A percentile compares a stretch with the other conserved stretches of the same genome.
phyloP scores from a whole-genome alignment of 306 rosid genomes.

The Malus fusca region DNA sequence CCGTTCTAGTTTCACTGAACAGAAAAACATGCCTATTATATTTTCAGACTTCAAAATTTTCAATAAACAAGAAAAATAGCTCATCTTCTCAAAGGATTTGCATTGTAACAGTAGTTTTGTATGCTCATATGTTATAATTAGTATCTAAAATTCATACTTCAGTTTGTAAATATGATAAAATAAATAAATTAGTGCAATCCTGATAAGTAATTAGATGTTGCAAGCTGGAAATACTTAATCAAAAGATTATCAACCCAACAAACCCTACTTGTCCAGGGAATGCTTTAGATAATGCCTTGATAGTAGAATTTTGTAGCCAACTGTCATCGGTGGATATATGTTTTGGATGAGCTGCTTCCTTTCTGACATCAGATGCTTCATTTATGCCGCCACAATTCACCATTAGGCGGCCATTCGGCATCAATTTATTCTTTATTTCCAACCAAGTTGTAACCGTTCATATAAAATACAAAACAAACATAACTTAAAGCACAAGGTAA shows the following conservation, averaged over 20 bases:
- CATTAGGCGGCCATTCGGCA: slow-evolving; percentile 79
- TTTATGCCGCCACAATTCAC: slow-evolving; percentile 80
- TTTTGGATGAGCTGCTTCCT: slow-evolving; percentile 17
- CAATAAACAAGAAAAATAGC: background rate
- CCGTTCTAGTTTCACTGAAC: background rate
- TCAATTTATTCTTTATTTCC: slow-evolving; percentile 49
- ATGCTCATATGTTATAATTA: background rate
- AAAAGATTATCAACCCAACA: background rate
- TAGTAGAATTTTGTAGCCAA: slow-evolving; percentile 49
- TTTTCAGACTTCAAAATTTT: background rate
- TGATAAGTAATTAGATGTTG: background rate
- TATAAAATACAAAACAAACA: background rate
- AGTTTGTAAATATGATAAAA: background rate
- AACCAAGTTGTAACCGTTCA: slow-evolving; percentile 64
- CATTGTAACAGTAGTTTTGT: background rate
- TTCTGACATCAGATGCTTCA: slow-evolving; percentile 30
- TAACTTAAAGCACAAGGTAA: background rate
- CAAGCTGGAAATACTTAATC: background rate
- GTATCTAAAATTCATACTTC: background rate
- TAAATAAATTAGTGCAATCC: background rate
- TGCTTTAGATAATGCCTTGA: slow-evolving; percentile 60
- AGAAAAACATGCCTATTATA: background rate
- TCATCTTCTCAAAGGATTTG: background rate
- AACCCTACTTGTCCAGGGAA: slow-evolving; percentile 73
- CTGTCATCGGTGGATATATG: slow-evolving; percentile 30